Percentiles rank a stretch among this genome's conserved stretches.
phyloP scores from a whole-genome alignment of 768 basidiomycete species.

The Boletellus ananas region DNA sequence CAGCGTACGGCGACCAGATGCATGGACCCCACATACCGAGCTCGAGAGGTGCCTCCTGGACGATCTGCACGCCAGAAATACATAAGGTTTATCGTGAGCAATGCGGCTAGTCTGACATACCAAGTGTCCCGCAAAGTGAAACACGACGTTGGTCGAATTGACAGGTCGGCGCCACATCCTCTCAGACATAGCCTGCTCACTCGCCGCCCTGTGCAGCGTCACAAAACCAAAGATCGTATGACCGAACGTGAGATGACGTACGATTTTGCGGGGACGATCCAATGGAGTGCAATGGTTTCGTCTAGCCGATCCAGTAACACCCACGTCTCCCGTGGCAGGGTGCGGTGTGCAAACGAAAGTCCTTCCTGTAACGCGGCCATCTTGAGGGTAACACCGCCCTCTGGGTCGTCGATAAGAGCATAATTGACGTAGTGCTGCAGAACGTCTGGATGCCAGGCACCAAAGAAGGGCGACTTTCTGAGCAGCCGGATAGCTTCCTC shows the following conservation, averaged over 20 bases:
- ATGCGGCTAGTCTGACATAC: constrained; percentile 15
- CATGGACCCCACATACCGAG: constrained; percentile 20
- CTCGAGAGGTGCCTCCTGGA: constrained; percentile 28
- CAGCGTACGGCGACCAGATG: neutral
- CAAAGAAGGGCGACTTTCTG: constrained; percentile 59
- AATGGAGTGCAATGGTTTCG: constrained; percentile 23
- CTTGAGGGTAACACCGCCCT: constrained; percentile 53
- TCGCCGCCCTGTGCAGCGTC: constrained; percentile 9
- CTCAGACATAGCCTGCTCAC: constrained; percentile 8
- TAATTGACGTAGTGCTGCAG: constrained; percentile 59
- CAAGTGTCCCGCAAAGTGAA: constrained; percentile 27
- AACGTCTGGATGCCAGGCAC: constrained; percentile 61
- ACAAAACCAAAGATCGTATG: neutral
- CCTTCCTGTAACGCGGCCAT: constrained; percentile 66
- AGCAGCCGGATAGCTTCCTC: constrained; percentile 56
- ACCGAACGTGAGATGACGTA: constrained; percentile 1
- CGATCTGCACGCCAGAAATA: constrained; percentile 15
- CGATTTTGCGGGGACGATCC: constrained; percentile 26
- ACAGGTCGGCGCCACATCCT: constrained; percentile 30
- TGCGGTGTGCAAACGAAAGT: constrained; percentile 50
- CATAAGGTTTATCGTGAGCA: neutral
- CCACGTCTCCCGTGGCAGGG: constrained; percentile 24
- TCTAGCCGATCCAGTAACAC: constrained; percentile 25
- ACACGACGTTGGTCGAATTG: constrained; percentile 28
- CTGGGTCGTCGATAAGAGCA: constrained; percentile 38